Base-by-base conservation (phyloP, 2,329 filamentous ascomycete species). In the Pestalotiopsis sp. region DNA sequence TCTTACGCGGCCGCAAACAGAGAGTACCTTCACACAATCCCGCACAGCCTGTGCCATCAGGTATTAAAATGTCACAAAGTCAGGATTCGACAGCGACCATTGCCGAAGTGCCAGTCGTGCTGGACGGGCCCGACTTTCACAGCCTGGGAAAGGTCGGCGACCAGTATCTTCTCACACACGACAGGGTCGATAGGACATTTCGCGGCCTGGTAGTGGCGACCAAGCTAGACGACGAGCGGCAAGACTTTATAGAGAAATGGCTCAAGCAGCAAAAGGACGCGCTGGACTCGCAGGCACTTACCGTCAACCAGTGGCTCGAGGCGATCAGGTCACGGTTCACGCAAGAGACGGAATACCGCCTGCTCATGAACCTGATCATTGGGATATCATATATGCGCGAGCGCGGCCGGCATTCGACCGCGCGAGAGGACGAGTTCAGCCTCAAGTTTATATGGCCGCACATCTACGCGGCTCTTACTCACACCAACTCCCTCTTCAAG, bases 301-400 rank as follows among this genome's bases (percentile, higher is more conserved):
- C 64, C 13, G 36, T 41, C 20, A 38, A 25, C 14, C 64, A 56
- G 52, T 66, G 64, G 64, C 45, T 66, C 2, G 49, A 31, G n/a
- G 64, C 64, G 2, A 25, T 45, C 31, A 20, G n/a, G 20, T 31
- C 45, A 20, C 36, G 23, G 27, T 60, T 66, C 20, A 12, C 45
- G 17, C 17, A 20, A 4, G 27, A 66, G 11, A 6, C 27, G 41
- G 56, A 59, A 3, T 45, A 41, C 9, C 31, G 23, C 14, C 12
- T 41, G n/a, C 6, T 66, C 13, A 38, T 38, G 6, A 60, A 66
- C 23, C 52, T 66, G 9, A 17, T 49, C 11, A 41, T 66, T 20
- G 64, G 52, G 7, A 59, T 66, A n/a, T 38, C 64, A 9, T 66
- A 66, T 38, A 66, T 66, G 64, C 64, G 64, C 52, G 52, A 66